phyloP scores from a whole-genome alignment of 1,139 yeast genomes.

The Protomyces arabidopsidicola region DNA sequence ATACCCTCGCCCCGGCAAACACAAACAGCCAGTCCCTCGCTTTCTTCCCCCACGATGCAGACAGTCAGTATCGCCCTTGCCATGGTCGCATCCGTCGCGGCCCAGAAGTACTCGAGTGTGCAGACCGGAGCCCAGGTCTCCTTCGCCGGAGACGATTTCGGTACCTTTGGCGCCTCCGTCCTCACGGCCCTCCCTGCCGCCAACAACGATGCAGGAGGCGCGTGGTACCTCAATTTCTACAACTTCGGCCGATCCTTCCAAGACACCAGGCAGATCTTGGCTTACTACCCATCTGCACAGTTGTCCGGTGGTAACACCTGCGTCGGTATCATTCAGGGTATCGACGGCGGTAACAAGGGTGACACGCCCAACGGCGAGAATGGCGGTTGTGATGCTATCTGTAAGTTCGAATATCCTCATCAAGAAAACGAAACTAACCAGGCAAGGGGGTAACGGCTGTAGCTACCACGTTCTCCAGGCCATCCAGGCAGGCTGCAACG shows the following conservation, averaged over 20 bases:
- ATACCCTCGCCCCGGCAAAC: too few species aligned
- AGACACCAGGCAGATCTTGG: slow-evolving; percentile 18
- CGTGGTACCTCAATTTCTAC: slow-evolving; percentile 26
- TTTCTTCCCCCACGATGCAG: background rate
- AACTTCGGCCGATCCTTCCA: slow-evolving; percentile 20
- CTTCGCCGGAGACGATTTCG: slow-evolving; percentile 22
- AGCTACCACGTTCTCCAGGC: slow-evolving; percentile 19
- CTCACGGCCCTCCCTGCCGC: slow-evolving; percentile 16
- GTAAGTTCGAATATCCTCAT: background rate
- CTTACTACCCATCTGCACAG: slow-evolving; percentile 21
- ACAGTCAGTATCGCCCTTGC: background rate
- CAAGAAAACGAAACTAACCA: background rate
- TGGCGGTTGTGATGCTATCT: slow-evolving; percentile 24
- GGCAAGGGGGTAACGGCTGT: slow-evolving; percentile 21
- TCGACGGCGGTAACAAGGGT: slow-evolving; percentile 12
- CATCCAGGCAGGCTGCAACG: slow-evolving; percentile 22
- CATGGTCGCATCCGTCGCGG: slow-evolving; percentile 9
- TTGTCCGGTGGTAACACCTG: slow-evolving; percentile 18
- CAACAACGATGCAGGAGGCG: slow-evolving; percentile 9
- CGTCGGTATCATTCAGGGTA: slow-evolving; percentile 22
- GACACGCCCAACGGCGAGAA: slow-evolving; percentile 24
- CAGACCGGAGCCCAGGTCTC: slow-evolving; percentile 16
- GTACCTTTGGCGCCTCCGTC: slow-evolving; percentile 14
- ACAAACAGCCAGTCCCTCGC: too few species aligned
- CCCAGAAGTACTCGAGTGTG: slow-evolving; percentile 17